Evolutionary conservation across 306 rosid genomes (phyloP), one percentile per base, ranked within the genome.

Genomic region (Echinosophora koreensis): DNA sequence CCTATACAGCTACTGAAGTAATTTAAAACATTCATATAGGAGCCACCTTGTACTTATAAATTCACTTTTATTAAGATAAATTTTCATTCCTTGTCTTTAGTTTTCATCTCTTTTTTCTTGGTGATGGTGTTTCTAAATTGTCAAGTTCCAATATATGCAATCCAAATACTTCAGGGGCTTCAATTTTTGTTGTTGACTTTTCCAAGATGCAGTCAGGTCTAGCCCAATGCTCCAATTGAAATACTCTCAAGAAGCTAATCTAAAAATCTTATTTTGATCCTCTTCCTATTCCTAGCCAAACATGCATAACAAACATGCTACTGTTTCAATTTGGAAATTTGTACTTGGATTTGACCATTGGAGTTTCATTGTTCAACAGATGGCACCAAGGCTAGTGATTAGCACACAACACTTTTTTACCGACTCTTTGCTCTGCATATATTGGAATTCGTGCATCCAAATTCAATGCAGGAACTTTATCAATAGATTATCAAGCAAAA

Each of bases 401-500:
- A n/a, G n/a, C n/a, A n/a, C n/a, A n/a, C n/a, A n/a, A n/a, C n/a
- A n/a, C n/a, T n/a, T n/a, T n/a, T n/a, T n/a, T n/a, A 22, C 42
- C 44, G 22, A 56, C 52, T 70, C 44, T 76, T 52, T 76, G 15
- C 16, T 55, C 46, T 56, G 22, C 49, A 55, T 47, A 22, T 14
- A 34, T 28, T 65, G 28, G 71, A 58, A 47, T 47, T 22, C 5
- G 6, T 2, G 15, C 63, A 61, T 42, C 63, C 69, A 82, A 76
- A 76, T 52, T 42, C 76, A 54, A 35, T 82, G 68, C 5, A 11
- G 18, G 37, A 18, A 62, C 65, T 56, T 42, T 60, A 56, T 77
- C 68, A 50, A 60, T 7, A n/a, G 68, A 77, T 72, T 51, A 50
- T 18, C 61, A 59, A 83, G 22, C 77, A 18, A 63, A 66, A 66